Percentiles rank a stretch among this genome's conserved stretches.
Conservation (phyloP, 306 rosid genomes). For the Amphicarpaea edgeworthii region DNA sequence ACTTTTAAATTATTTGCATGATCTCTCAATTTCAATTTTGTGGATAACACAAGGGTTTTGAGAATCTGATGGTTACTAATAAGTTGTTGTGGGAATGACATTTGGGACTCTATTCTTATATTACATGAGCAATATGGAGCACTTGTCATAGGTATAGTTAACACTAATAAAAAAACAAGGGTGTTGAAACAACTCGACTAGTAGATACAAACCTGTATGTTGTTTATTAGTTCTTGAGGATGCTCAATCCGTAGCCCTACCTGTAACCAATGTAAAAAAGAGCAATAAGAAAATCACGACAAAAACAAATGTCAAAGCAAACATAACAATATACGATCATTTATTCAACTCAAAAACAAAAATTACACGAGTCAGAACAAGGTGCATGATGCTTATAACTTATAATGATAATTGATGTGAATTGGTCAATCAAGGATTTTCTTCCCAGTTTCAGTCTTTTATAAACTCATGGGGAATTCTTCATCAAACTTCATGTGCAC, state of each 20-base stretch:
- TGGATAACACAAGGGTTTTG: background rate
- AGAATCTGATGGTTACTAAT: background rate
- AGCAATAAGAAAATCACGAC: conserved; percentile 20
- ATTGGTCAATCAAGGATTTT: conserved; percentile 27
- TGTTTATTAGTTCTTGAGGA: conserved; percentile 90
- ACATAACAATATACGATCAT: conserved; percentile 23
- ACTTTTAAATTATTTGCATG: background rate
- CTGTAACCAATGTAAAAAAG: conserved; percentile 60
- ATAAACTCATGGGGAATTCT: too few relatives aligned
- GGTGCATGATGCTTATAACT: conserved; percentile 25
- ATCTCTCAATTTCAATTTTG: background rate
- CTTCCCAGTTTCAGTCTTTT: background rate
- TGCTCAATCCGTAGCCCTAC: conserved; percentile 97
- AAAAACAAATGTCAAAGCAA: conserved; percentile 31
- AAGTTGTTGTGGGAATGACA: background rate
- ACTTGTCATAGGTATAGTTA: background rate
- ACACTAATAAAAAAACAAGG: conserved; percentile 21
- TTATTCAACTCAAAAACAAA: conserved; percentile 13
- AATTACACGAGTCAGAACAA: conserved; percentile 23
- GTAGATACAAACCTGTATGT: conserved; percentile 73
- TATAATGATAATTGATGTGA: conserved; percentile 13
- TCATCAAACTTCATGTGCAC: too few relatives aligned
- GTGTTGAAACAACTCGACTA: conserved; percentile 15
- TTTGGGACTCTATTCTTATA: background rate
- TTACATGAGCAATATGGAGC: background rate